These are phyloP conservation scores for Starmerella kuoi DNA, from an alignment of 805 yeast genomes.

Conservation along the genomic window DNA sequence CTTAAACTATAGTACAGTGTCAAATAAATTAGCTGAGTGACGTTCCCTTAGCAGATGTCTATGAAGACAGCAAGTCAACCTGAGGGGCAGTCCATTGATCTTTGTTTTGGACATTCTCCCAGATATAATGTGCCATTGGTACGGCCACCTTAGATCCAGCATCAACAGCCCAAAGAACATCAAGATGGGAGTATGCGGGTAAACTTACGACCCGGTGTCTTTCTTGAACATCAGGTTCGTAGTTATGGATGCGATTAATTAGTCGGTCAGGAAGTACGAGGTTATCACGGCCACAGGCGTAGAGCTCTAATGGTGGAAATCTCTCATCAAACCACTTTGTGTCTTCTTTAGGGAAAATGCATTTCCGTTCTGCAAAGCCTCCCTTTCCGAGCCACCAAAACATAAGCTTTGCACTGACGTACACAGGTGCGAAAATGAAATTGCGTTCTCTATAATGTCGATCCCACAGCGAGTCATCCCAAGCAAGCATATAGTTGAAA, in stretches of 20 bases:
- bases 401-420: conserved; percentile 69
- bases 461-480: conserved; percentile 78
- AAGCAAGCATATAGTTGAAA: conserved; percentile 77
- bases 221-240: conserved; percentile 35
- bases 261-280: conserved; percentile 67
- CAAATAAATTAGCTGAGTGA: too few relatives aligned
- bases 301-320: conserved; percentile 51
- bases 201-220: conserved; percentile 32
- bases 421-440: conserved; percentile 77
- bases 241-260: conserved; percentile 46
- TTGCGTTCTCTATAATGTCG: conserved; percentile 52
- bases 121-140: conserved; percentile 28
- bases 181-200: conserved; percentile 68
- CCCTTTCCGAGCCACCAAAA: conserved; percentile 73
- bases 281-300: conserved; percentile 61
- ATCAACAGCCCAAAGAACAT: conserved; percentile 86
- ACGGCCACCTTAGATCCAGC: conserved; percentile 52
- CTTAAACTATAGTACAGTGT: too few relatives aligned
- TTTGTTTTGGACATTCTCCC: conserved; percentile 15
- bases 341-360: conserved; percentile 42
- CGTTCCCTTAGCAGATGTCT: too few relatives aligned
- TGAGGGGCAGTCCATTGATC: too few relatives aligned
- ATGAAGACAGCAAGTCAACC: too few relatives aligned
- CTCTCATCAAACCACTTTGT: conserved; percentile 31
- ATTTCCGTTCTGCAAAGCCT: conserved; percentile 40